Conservation (phyloP, 2,329 filamentous ascomycete genomes). For the Colletotrichum trifolii region DNA sequence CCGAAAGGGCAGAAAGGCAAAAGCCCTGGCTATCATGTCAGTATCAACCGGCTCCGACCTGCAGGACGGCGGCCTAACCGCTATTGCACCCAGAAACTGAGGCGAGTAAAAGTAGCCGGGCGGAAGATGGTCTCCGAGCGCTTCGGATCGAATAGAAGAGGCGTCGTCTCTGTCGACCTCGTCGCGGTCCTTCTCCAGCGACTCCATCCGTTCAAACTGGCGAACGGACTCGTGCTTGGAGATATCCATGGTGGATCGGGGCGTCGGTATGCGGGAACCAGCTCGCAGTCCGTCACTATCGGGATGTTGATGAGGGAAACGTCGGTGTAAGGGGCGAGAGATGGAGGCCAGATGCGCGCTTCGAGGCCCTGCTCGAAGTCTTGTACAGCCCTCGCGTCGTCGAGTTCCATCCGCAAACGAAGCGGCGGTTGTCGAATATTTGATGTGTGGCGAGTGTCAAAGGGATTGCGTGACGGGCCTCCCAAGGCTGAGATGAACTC, state of each 20-base stretch:
- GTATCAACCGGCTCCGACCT: not conserved
- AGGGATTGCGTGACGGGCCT: constrained; percentile 2
- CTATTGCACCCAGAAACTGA: constrained; percentile 46
- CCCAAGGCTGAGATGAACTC: constrained; percentile 24
- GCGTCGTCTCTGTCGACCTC: constrained; percentile 41
- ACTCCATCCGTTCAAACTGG: constrained; percentile 17
- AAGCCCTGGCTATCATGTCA: constrained; percentile 45
- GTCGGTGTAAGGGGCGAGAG: not conserved
- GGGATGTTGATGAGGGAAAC: not conserved
- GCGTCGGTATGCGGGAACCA: constrained; percentile 20
- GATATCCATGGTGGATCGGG: constrained; percentile 34
- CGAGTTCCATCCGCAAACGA: not conserved
- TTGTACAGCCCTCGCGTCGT: constrained; percentile 5
- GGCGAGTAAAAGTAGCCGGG: constrained; percentile 50
- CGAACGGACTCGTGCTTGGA: constrained; percentile 38
- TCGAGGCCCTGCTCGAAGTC: constrained; percentile 24
- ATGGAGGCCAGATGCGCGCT: not conserved
- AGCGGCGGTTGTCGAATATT: not conserved
- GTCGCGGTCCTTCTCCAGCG: constrained; percentile 19
- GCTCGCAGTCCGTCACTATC: constrained; percentile 11
- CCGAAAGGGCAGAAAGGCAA: constrained; percentile 50
- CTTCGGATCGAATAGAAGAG: constrained; percentile 48
- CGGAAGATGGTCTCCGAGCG: constrained; percentile 48
- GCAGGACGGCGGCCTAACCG: constrained; percentile 40
- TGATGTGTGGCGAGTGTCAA: not conserved